phyloP scores from a whole-genome alignment of 2,329 filamentous ascomycete species.

The Taxawa tesnikishii region DNA sequence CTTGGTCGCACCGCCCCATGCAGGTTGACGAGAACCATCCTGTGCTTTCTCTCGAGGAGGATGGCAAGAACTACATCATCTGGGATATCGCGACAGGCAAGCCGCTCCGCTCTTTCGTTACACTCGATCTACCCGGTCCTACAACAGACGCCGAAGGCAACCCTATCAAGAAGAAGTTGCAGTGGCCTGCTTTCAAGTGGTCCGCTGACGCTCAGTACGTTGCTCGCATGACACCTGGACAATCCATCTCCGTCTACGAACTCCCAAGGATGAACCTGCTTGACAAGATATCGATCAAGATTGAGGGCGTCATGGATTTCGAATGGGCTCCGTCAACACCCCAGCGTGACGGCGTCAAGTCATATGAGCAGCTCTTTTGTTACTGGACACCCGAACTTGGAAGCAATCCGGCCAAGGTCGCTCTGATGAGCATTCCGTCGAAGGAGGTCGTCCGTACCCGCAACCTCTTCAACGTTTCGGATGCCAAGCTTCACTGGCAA shows the following conservation, averaged over 20 bases:
- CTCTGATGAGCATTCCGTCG: conserved; percentile 87
- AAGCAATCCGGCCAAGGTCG: conserved; percentile 95
- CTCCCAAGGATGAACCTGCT: conserved; percentile 78
- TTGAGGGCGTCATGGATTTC: conserved; percentile 94
- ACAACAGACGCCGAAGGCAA: conserved; percentile 48
- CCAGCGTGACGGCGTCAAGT: conserved; percentile 73
- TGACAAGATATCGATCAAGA: conserved; percentile 86
- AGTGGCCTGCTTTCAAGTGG: conserved; percentile 99
- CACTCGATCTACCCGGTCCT: conserved; percentile 63
- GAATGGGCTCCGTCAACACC: conserved; percentile 87
- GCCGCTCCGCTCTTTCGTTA: conserved; percentile 85
- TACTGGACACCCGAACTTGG: conserved; percentile 99
- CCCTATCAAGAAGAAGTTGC: conserved; percentile 76
- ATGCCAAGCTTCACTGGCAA: conserved; percentile 98
- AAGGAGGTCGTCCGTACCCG: conserved; percentile 90
- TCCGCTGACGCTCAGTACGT: conserved; percentile 96
- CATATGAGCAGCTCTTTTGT: conserved; percentile 89
- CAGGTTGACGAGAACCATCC: conserved; percentile 83
- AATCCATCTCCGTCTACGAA: conserved; percentile 86
- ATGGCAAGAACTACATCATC: conserved; percentile 98
- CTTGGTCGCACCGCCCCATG: conserved; percentile 92
- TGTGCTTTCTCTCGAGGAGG: conserved; percentile 64
- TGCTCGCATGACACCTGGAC: conserved; percentile 74
- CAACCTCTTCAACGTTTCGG: conserved; percentile 95
- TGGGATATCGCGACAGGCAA: conserved; percentile 87